These are phyloP conservation scores for Termitomyces sp. DNA, from an alignment of 768 basidiomycete species.

Conservation along the genomic window DNA sequence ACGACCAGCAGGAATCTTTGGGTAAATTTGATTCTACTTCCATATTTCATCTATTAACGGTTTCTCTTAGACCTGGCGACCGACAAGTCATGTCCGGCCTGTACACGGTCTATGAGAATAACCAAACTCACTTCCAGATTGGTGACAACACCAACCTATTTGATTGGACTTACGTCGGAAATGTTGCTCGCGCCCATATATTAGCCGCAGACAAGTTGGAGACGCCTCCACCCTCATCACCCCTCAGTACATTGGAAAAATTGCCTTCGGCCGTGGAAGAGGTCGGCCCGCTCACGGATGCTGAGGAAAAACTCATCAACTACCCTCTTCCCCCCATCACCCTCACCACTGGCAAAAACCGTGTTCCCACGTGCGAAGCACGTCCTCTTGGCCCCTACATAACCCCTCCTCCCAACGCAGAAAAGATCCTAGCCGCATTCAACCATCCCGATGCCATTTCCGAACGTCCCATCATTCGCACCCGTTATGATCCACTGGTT, in stretches of 20 bases:
- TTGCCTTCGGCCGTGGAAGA: constrained; percentile 35
- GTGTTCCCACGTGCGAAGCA: constrained; percentile 76
- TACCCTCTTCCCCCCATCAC: constrained; percentile 60
- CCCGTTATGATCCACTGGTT: constrained; percentile 80
- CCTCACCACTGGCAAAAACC: constrained; percentile 59
- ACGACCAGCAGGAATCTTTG: constrained; percentile 93
- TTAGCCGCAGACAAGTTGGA: constrained; percentile 89
- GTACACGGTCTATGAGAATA: constrained; percentile 72
- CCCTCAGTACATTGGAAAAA: constrained; percentile 35
- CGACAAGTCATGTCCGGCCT: constrained; percentile 82
- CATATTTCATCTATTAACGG: constrained; percentile 3
- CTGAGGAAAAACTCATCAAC: constrained; percentile 41
- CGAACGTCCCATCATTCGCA: constrained; percentile 63
- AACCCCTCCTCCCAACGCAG: constrained; percentile 55
- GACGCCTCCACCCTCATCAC: constrained; percentile 44
- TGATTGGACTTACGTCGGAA: constrained; percentile 96
- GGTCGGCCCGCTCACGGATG: constrained; percentile 38
- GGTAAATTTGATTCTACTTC: constrained; percentile 46
- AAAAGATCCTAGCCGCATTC: constrained; percentile 58
- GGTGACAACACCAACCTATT: constrained; percentile 92
- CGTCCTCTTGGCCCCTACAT: constrained; percentile 85
- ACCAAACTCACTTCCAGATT: constrained; percentile 90
- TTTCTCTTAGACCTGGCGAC: constrained; percentile 74
- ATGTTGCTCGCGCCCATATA: constrained; percentile 91
- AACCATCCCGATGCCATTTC: constrained; percentile 39